These are phyloP conservation scores for Kurtzmaniella quercitrusa DNA, from an alignment of 1,139 yeast genomes.

Conservation along the genomic window DNA sequence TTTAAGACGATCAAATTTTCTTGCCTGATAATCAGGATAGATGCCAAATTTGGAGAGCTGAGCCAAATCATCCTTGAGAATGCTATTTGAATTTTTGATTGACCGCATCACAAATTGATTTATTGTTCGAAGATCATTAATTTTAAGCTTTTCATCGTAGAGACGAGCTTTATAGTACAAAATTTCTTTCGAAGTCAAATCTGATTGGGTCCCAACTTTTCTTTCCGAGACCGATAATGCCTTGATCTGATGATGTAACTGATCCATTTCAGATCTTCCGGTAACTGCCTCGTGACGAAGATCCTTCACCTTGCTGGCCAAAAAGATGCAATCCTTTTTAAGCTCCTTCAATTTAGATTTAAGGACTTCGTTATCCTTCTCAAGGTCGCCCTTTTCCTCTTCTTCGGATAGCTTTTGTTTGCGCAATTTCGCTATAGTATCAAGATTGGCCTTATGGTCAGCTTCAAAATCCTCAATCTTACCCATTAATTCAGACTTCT, in stretches of 20 bases:
- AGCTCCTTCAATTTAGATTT: conserved; percentile 23
- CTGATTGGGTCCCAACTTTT: background rate
- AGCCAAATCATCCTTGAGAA: conserved; percentile 37
- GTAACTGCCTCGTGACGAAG: conserved; percentile 11
- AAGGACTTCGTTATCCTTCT: conserved; percentile 17
- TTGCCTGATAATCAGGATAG: conserved; percentile 42
- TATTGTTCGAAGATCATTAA: conserved; percentile 51
- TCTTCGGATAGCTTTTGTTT: conserved; percentile 11
- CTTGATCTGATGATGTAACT: conserved; percentile 13
- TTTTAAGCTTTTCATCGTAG: conserved; percentile 32
- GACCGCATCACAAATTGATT: conserved; percentile 46
- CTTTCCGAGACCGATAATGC: conserved; percentile 1
- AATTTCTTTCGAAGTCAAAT: conserved; percentile 19
- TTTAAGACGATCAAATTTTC: conserved; percentile 13
- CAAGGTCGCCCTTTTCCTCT: conserved; percentile 20
- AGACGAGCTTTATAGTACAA: conserved; percentile 36
- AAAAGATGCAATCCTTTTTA: conserved; percentile 26
- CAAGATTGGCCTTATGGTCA: background rate
- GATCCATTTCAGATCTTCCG: conserved; percentile 11
- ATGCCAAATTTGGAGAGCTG: conserved; percentile 46
- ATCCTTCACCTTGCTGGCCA: conserved; percentile 28
- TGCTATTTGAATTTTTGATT: conserved; percentile 39
- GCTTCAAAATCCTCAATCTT: conserved; percentile 7
- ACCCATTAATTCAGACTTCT: conserved; percentile 11
- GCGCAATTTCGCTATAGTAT: conserved; percentile 7